Base-by-base conservation (phyloP, 495 filamentous ascomycete genomes). In the Podospora pseudopauciseta region DNA sequence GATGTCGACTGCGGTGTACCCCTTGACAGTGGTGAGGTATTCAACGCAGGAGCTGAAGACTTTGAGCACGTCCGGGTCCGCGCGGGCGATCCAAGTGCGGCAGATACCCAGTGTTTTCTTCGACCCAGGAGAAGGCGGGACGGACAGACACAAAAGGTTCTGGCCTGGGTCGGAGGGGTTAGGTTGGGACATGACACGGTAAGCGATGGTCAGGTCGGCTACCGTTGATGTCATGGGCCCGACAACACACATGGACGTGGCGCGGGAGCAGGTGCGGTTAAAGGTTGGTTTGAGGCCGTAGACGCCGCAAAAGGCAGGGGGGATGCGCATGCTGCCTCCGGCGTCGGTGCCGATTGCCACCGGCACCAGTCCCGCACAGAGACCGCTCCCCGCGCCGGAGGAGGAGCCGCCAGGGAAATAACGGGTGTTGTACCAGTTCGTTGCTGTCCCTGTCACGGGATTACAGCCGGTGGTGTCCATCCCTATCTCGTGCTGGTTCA, bases 331-430 rank as follows among this genome's bases (percentile, higher is more conserved):
- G 65, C 89, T 92, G 62, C 94, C 94, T 26, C 94, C 76, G 9
- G 92, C 92, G 75, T 98, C 94, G 2, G 90, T 89, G 39, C 92
- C 94, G 9, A 96, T 80, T 5, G 90, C 88, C 69, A 98, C 88
- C 16, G 93, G 93, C 3, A 96, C 83, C 13, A 97, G 75, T 1
- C 93, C 94, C 5, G 88, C 83, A 11, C 86, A 82, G 44, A 97
- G 87, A 55, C 90, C 87, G 65, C 94, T 97, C 1, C 87, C 94
- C 27, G 88, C 87, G 4, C 94, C 94, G 6, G 92, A 91, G 0
- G 93, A 96, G 0, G 92, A 96, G 18, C 94, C 94, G 30, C 94
- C 94, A 28, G 91, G 89, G 78, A 96, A 97, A 81, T 93, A 97
- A 3, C 82, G 71, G 0, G 79, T 75, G 75, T 96, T 93, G 73